A percentile compares a stretch with the other conserved stretches of the same genome.
These are phyloP conservation scores for Hanseniaspora uvarum DNA, from an alignment of 1,139 yeast species.

Conservation along the genomic window DNA sequence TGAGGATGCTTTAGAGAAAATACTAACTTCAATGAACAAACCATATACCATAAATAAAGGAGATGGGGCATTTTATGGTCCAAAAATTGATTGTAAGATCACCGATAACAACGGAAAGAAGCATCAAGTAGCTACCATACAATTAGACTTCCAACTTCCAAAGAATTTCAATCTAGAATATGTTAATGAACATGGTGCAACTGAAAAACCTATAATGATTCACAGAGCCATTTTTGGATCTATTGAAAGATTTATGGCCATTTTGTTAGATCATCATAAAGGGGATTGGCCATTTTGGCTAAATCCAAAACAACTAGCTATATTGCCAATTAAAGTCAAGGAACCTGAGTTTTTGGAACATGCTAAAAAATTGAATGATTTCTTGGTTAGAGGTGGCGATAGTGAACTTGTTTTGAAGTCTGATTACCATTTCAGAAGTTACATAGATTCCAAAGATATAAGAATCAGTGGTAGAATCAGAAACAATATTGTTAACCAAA, in stretches of 20 bases:
- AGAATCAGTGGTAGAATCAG: slow-evolving; percentile 73
- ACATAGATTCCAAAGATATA: slow-evolving; percentile 62
- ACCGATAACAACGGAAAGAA: slow-evolving; percentile 73
- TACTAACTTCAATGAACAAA: slow-evolving; percentile 51
- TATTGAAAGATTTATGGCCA: slow-evolving; percentile 82
- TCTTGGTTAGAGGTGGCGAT: slow-evolving; percentile 23
- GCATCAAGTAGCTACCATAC: slow-evolving; percentile 94
- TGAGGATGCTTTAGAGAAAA: slow-evolving; percentile 57
- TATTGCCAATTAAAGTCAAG: slow-evolving; percentile 71
- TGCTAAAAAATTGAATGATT: slow-evolving; percentile 22
- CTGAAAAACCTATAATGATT: slow-evolving; percentile 71
- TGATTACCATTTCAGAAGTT: slow-evolving; percentile 59
- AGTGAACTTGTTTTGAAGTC: slow-evolving; percentile 42
- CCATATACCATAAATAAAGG: slow-evolving; percentile 73
- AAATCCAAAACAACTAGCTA: slow-evolving; percentile 83
- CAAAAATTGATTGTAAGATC: slow-evolving; percentile 78
- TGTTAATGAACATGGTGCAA: slow-evolving; percentile 41
- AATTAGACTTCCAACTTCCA: slow-evolving; percentile 90
- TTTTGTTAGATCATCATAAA: slow-evolving; percentile 76
- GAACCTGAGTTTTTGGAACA: slow-evolving; percentile 43
- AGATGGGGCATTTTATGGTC: slow-evolving; percentile 98
- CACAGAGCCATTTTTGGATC: slow-evolving; percentile 96
- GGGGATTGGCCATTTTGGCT: slow-evolving; percentile 99
- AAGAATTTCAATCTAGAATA: slow-evolving; percentile 68
- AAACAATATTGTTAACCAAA: slow-evolving; percentile 57